Conservation (phyloP, 2,329 filamentous ascomycete species). For the Orbilia brochopaga region DNA sequence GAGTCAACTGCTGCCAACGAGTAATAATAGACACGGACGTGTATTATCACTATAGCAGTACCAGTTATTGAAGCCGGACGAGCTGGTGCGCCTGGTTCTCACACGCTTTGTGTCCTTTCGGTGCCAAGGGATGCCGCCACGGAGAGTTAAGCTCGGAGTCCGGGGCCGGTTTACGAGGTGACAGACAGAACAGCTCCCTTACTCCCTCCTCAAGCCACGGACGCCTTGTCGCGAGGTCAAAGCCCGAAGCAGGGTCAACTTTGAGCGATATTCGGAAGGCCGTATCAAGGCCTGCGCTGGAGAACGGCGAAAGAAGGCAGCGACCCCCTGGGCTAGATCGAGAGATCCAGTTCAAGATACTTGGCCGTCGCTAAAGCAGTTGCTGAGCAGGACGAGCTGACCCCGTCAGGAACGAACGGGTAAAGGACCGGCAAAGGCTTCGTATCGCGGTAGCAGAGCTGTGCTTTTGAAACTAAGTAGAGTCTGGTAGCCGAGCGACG, state of each 20-base stretch:
- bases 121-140: background rate
- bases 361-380: conserved; percentile 8
- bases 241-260: background rate
- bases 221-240: background rate
- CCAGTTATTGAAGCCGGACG: background rate
- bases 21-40: background rate
- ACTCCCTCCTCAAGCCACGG: background rate
- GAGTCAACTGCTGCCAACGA: background rate
- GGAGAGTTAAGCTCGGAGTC: background rate
- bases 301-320: background rate
- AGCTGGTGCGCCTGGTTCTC: background rate
- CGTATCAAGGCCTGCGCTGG: background rate
- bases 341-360: background rate
- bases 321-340: background rate
- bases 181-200: background rate
- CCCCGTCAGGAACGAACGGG: conserved; percentile 17
- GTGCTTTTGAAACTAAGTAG: no score
- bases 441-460: conserved; percentile 22
- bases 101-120: background rate
- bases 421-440: conserved; percentile 39
- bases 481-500: conserved; percentile 10
- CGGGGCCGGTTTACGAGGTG: background rate
- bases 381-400: conserved; percentile 22
- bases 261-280: background rate
- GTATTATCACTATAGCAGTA: background rate